Conservation (phyloP, 2,329 filamentous ascomycete genomes). For the Clarireedia hainanense region DNA sequence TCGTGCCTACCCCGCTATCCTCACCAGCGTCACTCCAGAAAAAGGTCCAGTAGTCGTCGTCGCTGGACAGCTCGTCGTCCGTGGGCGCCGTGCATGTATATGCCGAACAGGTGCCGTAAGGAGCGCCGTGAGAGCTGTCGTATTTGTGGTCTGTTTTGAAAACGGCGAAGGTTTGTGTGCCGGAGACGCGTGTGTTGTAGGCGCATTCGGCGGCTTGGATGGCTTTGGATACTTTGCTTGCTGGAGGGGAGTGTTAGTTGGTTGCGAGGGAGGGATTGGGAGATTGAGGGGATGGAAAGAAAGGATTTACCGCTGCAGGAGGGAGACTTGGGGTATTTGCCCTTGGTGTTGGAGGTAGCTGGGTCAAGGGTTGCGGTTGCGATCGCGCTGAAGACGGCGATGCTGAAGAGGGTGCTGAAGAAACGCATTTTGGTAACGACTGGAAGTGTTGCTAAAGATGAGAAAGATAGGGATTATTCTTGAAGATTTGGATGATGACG, state of each 20-base stretch:
- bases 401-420: neutral
- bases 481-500: neutral
- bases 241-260: neutral
- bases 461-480: neutral
- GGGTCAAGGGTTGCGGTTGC: slow-evolving; percentile 2
- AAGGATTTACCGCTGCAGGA: neutral
- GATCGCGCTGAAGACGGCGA: neutral
- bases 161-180: slow-evolving; percentile 4
- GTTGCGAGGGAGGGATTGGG: neutral
- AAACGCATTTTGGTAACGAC: neutral
- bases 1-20: neutral
- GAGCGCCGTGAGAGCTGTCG: neutral
- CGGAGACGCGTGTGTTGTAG: neutral
- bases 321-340: neutral
- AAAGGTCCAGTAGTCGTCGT: neutral
- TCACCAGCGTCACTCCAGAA: neutral
- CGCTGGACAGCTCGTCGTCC: neutral
- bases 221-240: neutral
- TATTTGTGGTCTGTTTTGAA: neutral
- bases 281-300: neutral
- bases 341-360: slow-evolving; percentile 1
- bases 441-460: neutral
- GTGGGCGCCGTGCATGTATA: neutral
- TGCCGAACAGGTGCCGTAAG: neutral
- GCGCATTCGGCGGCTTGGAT: slow-evolving; percentile 9